These are phyloP conservation scores for Alternaria sp. DNA, from an alignment of 2,329 filamentous ascomycete species.

Conservation along the genomic window DNA sequence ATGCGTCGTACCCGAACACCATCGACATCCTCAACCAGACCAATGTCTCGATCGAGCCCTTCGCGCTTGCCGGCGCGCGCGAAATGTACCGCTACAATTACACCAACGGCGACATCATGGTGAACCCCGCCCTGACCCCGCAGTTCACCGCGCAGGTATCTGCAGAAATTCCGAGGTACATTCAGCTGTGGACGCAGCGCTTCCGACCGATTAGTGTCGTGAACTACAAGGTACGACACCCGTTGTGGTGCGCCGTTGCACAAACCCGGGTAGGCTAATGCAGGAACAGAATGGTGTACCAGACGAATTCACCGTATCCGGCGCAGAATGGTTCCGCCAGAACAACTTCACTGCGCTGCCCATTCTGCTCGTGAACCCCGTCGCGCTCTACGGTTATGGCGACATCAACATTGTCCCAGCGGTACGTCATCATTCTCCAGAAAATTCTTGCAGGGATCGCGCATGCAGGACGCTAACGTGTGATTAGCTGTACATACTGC, in stretches of 20 bases:
- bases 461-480: conserved; percentile 35
- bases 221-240: conserved; percentile 44
- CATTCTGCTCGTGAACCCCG: conserved; percentile 42
- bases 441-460: conserved; percentile 27
- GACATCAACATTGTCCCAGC: conserved; percentile 47
- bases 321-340: conserved; percentile 42
- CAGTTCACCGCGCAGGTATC: conserved; percentile 32
- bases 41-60: conserved; percentile 40
- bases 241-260: conserved; percentile 12
- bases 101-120: conserved; percentile 35
- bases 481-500: conserved; percentile 47
- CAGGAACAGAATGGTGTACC: conserved; percentile 44
- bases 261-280: conserved; percentile 19
- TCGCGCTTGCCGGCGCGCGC: conserved; percentile 41
- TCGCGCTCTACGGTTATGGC: conserved; percentile 48
- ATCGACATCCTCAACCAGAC: conserved; percentile 44
- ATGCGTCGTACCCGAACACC: conserved; percentile 45
- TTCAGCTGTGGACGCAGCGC: conserved; percentile 39
- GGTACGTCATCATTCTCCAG: conserved; percentile 35
- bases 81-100: conserved; percentile 45
- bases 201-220: conserved; percentile 42
- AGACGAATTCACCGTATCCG: conserved; percentile 43
- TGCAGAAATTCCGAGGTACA: conserved; percentile 45
- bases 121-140: conserved; percentile 27
- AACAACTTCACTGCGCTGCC: conserved; percentile 48